Conservation (phyloP, 2,329 filamentous ascomycete species). For the Clarireedia monteithiana region DNA sequence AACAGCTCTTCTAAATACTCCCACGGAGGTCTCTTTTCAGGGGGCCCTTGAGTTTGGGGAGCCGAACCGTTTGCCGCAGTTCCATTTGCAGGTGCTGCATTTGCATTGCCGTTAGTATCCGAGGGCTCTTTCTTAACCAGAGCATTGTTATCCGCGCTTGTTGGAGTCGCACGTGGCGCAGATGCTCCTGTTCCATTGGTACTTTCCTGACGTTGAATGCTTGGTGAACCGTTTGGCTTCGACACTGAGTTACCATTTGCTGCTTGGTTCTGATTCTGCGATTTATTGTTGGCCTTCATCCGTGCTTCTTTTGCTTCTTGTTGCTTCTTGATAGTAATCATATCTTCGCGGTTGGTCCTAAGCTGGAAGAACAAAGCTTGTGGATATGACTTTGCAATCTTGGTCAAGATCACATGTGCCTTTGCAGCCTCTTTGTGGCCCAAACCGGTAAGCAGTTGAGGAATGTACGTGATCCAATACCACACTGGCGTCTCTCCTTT, state of each 20-base stretch:
- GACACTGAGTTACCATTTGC: constrained; percentile 15
- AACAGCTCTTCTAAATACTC: constrained; percentile 95
- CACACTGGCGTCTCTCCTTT: constrained; percentile 96
- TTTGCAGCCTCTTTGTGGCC: constrained; percentile 86
- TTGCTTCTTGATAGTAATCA: constrained; percentile 83
- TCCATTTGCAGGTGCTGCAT: constrained; percentile 10
- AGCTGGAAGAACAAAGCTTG: constrained; percentile 95
- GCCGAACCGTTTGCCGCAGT: constrained; percentile 37
- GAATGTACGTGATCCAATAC: constrained; percentile 99
- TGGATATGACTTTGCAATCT: constrained; percentile 92
- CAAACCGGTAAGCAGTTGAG: constrained; percentile 85
- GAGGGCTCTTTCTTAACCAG: constrained; percentile 26
- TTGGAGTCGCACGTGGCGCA: constrained; percentile 34
- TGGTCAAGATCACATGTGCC: constrained; percentile 77
- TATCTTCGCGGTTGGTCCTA: constrained; percentile 87
- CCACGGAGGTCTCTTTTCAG: constrained; percentile 71
- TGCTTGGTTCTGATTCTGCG: constrained; percentile 13
- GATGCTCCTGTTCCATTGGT: constrained; percentile 16
- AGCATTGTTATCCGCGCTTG: constrained; percentile 33
- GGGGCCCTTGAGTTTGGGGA: not conserved
- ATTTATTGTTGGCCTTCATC: constrained; percentile 32
- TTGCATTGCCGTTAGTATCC: constrained; percentile 16
- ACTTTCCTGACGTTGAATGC: constrained; percentile 21
- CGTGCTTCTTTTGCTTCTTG: constrained; percentile 66
- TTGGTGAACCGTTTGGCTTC: constrained; percentile 28